Conservation (phyloP, 768 basidiomycete genomes). For the Calocera viscosa region DNA sequence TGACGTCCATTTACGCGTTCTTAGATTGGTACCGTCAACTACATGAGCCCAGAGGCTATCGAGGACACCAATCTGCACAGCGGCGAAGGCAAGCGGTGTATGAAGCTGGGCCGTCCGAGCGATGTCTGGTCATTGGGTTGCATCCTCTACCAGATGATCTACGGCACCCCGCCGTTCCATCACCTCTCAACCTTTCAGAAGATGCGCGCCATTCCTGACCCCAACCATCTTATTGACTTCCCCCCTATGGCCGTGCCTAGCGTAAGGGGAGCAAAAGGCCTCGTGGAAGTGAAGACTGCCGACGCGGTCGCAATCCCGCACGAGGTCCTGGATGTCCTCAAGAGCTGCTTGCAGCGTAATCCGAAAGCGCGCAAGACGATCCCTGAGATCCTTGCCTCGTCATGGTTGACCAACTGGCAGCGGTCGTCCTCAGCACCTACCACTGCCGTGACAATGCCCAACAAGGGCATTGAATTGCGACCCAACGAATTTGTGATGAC, state of each 20-base stretch:
- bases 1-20: background rate
- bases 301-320: constrained; percentile 44
- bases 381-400: constrained; percentile 68
- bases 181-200: constrained; percentile 72
- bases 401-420: constrained; percentile 42
- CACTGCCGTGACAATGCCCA: background rate
- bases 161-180: constrained; percentile 85
- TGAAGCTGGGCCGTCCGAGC: constrained; percentile 67
- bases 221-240: constrained; percentile 64
- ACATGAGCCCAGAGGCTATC: constrained; percentile 97
- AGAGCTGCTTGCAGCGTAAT: constrained; percentile 62
- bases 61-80: constrained; percentile 31
- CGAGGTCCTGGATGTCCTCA: constrained; percentile 71
- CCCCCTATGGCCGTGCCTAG: constrained; percentile 53
- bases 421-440: background rate
- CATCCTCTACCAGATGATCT: constrained; percentile 98
- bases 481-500: background rate
- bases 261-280: constrained; percentile 47
- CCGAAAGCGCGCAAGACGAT: constrained; percentile 81
- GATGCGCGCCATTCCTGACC: constrained; percentile 87
- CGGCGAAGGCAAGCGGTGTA: constrained; percentile 10
- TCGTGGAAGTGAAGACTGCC: constrained; percentile 37
- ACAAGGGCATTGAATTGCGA: background rate
- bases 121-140: constrained; percentile 98
- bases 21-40: constrained; percentile 93